Percentiles rank a stretch among this genome's conserved stretches.
Evolutionary conservation across 208 protist species (phyloP).

Genomic region (Trypanosoma caninum): DNA sequence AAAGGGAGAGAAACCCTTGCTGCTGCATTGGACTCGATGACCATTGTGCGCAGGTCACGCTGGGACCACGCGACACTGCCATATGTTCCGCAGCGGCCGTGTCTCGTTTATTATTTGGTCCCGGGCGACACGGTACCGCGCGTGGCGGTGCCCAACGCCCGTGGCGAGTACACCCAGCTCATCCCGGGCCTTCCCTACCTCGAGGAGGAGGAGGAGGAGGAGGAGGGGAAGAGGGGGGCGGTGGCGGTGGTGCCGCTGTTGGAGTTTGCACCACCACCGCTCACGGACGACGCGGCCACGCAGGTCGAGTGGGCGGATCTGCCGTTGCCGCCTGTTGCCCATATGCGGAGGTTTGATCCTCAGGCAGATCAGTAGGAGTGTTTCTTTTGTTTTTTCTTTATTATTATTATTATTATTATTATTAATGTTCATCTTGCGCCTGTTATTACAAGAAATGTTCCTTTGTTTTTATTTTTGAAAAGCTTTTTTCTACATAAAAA

Average conservation of each 20-base stretch:
- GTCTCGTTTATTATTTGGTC: constrained; percentile 79
- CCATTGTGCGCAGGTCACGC: constrained; percentile 23
- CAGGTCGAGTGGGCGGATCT: constrained; percentile 38
- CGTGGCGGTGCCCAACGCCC: constrained; percentile 60
- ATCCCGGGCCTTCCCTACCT: constrained; percentile 76
- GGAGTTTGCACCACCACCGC: constrained; percentile 54
- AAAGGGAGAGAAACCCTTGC: background rate
- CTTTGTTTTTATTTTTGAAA: too few relatives aligned
- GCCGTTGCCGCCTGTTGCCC: constrained; percentile 15
- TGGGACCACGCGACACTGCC: constrained; percentile 75
- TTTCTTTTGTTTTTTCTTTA: too few relatives aligned
- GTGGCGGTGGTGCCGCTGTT: constrained; percentile 26
- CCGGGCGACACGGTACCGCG: constrained; percentile 62
- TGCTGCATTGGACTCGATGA: background rate
- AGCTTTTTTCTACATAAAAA: too few relatives aligned
- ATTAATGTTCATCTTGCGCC: too few relatives aligned
- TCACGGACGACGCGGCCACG: constrained; percentile 17
- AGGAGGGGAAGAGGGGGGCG: background rate
- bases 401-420: too few relatives aligned
- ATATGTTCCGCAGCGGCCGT: constrained; percentile 53
- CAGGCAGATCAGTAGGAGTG: too few relatives aligned
- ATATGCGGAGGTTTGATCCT: constrained; percentile 22
- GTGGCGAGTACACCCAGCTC: constrained; percentile 66
- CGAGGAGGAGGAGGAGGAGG: constrained; percentile 29
- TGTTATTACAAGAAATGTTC: too few relatives aligned